A percentile compares a stretch with the other conserved stretches of the same genome.
These are phyloP conservation scores for Mesembryanthemum crystallinum DNA, from an alignment of 148 eudicot genomes.

Conservation along the genomic window DNA sequence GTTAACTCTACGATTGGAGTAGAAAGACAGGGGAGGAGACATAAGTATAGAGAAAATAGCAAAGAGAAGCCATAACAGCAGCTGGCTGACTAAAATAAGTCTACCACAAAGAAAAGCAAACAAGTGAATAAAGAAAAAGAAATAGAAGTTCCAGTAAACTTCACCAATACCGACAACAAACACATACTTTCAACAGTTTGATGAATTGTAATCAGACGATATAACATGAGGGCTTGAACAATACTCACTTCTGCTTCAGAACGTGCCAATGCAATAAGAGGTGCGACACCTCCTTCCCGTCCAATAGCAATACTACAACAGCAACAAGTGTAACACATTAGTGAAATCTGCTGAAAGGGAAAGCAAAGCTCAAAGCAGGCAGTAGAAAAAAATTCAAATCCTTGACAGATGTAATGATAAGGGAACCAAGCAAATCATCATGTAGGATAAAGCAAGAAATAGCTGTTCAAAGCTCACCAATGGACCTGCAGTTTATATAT, in stretches of 20 bases:
- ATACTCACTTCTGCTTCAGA: conserved; percentile 74
- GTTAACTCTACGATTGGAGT: background rate
- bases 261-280: conserved; percentile 78
- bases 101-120: background rate
- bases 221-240: conserved; percentile 12
- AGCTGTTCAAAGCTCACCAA: too few relatives aligned
- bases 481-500: background rate
- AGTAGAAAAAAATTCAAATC: background rate
- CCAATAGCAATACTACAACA: conserved; percentile 87
- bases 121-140: background rate
- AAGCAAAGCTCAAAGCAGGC: conserved; percentile 4
- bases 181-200: background rate
- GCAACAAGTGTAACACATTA: conserved; percentile 16
- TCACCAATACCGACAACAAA: background rate
- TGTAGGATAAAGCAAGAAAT: background rate
- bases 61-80: background rate
- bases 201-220: background rate
- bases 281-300: conserved; percentile 91
- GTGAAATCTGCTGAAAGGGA: background rate
- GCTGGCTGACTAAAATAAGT: background rate
- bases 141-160: background rate
- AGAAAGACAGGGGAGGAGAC: background rate
- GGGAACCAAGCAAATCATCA: background rate
- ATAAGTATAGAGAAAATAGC: background rate
- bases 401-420: background rate